phyloP scores from a whole-genome alignment of 495 filamentous ascomycete genomes.

The Letharia columbiana region DNA sequence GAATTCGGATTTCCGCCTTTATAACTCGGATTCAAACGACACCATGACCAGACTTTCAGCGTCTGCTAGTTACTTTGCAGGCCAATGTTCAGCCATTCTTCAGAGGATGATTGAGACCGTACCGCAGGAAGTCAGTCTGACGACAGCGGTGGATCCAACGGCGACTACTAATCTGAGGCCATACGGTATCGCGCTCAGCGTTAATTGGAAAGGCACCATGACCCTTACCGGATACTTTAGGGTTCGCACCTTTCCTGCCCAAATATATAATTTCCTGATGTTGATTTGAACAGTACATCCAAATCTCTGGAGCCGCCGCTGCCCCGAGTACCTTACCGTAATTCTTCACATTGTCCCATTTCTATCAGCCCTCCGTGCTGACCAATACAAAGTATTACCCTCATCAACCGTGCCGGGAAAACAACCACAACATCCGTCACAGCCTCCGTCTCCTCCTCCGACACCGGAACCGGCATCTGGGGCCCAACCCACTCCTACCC shows the following conservation, averaged over 20 bases:
- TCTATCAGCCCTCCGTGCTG: not conserved
- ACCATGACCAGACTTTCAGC: conserved; percentile 44
- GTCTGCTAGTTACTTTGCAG: conserved; percentile 33
- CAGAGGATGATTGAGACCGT: conserved; percentile 56
- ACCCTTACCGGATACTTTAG: conserved; percentile 20
- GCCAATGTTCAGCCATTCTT: conserved; percentile 42
- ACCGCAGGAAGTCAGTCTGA: conserved; percentile 42
- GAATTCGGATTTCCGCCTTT: conserved; percentile 50
- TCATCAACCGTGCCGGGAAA: conserved; percentile 16
- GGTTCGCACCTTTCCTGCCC: not conserved
- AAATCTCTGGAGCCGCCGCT: conserved; percentile 18
- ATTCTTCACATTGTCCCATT: not conserved
- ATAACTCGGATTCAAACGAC: conserved; percentile 46
- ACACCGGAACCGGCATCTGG: conserved; percentile 20
- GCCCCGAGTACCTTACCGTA: conserved; percentile 14
- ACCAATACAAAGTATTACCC: conserved; percentile 7
- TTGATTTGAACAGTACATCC: conserved; percentile 8
- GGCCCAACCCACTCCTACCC: conserved; percentile 23
- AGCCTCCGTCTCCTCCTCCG: conserved; percentile 18
- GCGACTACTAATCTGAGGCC: conserved; percentile 21
- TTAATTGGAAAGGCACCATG: conserved; percentile 23
- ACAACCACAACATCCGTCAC: conserved; percentile 15
- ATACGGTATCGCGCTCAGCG: conserved; percentile 13
- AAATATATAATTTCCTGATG: not conserved
- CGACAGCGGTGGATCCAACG: conserved; percentile 41